A percentile compares a stretch with the other conserved stretches of the same genome.
phyloP scores from a whole-genome alignment of 2,329 filamentous ascomycete species.

The Paracamarosporium sp. region DNA sequence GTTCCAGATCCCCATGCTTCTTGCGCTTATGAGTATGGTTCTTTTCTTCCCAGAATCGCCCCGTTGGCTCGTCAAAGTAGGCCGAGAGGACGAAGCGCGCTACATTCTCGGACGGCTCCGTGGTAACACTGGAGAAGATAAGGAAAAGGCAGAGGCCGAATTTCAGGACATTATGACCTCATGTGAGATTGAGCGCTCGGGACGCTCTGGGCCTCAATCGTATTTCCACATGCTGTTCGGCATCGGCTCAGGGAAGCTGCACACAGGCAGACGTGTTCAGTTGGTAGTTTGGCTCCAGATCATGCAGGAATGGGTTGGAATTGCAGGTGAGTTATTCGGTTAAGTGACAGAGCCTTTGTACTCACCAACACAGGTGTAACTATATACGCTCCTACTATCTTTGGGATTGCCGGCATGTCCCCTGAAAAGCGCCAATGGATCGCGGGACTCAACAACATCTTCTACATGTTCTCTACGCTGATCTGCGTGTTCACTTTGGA shows the following conservation, averaged over 20 bases:
- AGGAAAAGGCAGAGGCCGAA: constrained; percentile 54
- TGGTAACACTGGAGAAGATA: constrained; percentile 60
- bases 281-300: constrained; percentile 76
- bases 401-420: constrained; percentile 71
- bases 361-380: no score
- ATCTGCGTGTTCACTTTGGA: constrained; percentile 75
- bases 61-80: constrained; percentile 70
- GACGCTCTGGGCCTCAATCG: constrained; percentile 57
- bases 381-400: constrained; percentile 62
- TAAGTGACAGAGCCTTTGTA: no score
- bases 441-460: constrained; percentile 57
- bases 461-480: constrained; percentile 69
- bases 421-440: constrained; percentile 53
- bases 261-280: constrained; percentile 71
- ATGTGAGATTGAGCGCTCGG: constrained; percentile 61
- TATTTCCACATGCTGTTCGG: constrained; percentile 73
- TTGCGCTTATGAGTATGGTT: constrained; percentile 62
- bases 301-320: constrained; percentile 74
- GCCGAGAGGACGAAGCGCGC: constrained; percentile 70
- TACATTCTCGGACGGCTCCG: constrained; percentile 70
- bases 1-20: constrained; percentile 71
- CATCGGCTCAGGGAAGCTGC: constrained; percentile 68
- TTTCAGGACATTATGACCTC: constrained; percentile 73
- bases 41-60: constrained; percentile 76
- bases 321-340: no score